These are phyloP conservation scores for Xylaria acuta DNA, from an alignment of 495 filamentous ascomycete species.

Conservation along the genomic window DNA sequence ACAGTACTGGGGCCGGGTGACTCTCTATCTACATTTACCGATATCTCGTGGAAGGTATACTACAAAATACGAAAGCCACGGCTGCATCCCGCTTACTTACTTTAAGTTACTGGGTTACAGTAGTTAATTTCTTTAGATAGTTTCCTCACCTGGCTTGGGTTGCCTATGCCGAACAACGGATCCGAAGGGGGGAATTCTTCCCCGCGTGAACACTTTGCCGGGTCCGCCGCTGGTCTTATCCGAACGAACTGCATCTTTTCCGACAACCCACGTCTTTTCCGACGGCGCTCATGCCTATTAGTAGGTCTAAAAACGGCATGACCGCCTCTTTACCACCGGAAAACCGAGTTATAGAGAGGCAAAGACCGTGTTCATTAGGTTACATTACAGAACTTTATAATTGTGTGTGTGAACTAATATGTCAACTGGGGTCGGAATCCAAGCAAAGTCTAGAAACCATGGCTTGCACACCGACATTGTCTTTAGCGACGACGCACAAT, in stretches of 20 bases:
- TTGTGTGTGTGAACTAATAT: background rate
- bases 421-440: background rate
- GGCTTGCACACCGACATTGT: background rate
- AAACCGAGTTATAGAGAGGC: background rate
- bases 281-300: background rate
- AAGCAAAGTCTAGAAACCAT: background rate
- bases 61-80: background rate
- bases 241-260: slow-evolving; percentile 14
- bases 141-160: background rate
- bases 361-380: background rate
- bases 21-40: background rate
- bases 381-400: background rate
- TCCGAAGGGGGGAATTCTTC: slow-evolving; percentile 20
- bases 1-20: background rate
- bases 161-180: slow-evolving; percentile 39
- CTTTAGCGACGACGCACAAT: background rate
- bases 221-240: slow-evolving; percentile 12
- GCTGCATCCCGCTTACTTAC: background rate
- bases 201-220: slow-evolving; percentile 25
- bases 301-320: background rate
- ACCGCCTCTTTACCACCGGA: background rate
- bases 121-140: background rate
- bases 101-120: no score
- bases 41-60: background rate
- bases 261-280: background rate